Evolutionary conservation across 75 land plant species (phyloP).

Genomic region (Cryptomeria japonica): DNA sequence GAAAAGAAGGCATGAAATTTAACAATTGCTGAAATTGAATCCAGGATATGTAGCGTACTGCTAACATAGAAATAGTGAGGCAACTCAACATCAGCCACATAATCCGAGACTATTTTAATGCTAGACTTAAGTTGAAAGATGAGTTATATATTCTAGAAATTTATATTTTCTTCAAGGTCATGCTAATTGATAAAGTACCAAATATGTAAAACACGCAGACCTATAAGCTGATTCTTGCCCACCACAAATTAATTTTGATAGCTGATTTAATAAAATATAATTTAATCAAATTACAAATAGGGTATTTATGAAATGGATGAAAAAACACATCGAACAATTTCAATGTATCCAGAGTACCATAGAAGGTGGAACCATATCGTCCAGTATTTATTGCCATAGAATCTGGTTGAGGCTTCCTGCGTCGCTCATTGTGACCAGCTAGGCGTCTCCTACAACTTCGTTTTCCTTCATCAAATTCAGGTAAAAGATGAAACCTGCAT

Average conservation of each 20-base stretch:
- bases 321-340: not conserved
- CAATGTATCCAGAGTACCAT: conserved; percentile 17
- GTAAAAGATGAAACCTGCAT: conserved; percentile 51
- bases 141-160: not conserved
- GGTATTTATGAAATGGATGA: not conserved
- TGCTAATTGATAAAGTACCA: no score
- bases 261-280: no score
- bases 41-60: not conserved
- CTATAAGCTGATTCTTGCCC: no score
- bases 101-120: not conserved
- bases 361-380: conserved; percentile 20
- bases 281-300: not conserved
- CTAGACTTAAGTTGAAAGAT: not conserved
- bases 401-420: conserved; percentile 59
- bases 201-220: not conserved
- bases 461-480: conserved; percentile 68
- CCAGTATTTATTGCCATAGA: conserved; percentile 21
- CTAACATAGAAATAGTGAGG: not conserved
- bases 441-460: conserved; percentile 71
- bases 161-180: no score
- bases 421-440: conserved; percentile 66
- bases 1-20: not conserved
- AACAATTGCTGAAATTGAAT: not conserved
- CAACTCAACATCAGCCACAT: conserved; percentile 1
- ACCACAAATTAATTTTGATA: no score